phyloP scores from a whole-genome alignment of 306 rosid species.

The Prunus campanulata region DNA sequence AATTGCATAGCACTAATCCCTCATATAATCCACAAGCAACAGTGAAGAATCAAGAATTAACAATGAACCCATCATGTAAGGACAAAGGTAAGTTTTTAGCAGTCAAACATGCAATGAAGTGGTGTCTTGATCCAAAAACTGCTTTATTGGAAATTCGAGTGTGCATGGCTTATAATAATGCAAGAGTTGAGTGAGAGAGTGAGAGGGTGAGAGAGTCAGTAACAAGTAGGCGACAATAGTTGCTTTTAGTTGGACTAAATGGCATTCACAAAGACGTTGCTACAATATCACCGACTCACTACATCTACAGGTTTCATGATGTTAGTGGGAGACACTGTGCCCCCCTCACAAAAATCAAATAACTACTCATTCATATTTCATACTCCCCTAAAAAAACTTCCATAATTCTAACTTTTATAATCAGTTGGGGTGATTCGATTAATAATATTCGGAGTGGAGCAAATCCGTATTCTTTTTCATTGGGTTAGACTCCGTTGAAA shows the following conservation, averaged over 20 bases:
- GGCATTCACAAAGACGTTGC: not conserved
- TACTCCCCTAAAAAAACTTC: not conserved
- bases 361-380: not conserved
- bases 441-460: no score
- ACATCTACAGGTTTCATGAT: not conserved
- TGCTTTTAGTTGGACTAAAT: not conserved
- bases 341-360: not conserved
- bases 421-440: no score
- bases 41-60: not conserved
- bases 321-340: not conserved
- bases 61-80: not conserved
- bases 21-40: no score
- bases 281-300: not conserved
- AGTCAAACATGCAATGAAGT: not conserved
- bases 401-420: no score
- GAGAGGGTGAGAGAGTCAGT: not conserved
- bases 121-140: not conserved
- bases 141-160: not conserved
- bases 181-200: not conserved
- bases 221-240: not conserved
- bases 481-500: no score
- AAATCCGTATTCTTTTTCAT: no score
- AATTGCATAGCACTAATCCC: no score
- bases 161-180: not conserved
- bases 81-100: not conserved